Conservation (phyloP, 2,329 filamentous ascomycete genomes). For the Macrophomina phaseolina region DNA sequence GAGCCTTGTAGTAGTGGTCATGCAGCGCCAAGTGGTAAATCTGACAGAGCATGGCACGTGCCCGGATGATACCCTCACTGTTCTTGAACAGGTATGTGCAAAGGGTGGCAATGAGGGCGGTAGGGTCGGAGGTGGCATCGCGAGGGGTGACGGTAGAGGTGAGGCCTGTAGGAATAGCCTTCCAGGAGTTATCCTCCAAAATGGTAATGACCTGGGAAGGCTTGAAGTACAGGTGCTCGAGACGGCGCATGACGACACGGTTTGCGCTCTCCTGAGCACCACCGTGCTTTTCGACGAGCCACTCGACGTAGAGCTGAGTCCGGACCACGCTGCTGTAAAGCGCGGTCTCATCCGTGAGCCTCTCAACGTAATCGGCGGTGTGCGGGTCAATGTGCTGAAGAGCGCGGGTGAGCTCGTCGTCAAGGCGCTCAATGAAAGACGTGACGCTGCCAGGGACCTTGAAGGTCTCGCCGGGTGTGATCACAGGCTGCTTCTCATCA, state of each 20-base stretch:
- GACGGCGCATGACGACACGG: constrained; percentile 87
- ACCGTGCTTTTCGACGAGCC: constrained; percentile 74
- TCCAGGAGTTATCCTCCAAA: constrained; percentile 94
- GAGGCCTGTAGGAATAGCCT: constrained; percentile 70
- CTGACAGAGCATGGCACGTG: constrained; percentile 96
- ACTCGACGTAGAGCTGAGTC: constrained; percentile 86
- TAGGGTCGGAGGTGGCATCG: constrained; percentile 69
- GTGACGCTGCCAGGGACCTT: constrained; percentile 93
- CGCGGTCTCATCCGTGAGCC: constrained; percentile 85
- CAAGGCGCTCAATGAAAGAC: constrained; percentile 91
- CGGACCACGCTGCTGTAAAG: constrained; percentile 94
- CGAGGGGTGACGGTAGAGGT: constrained; percentile 84
- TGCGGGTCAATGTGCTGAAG: constrained; percentile 97
- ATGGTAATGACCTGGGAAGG: constrained; percentile 91
- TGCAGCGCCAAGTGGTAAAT: constrained; percentile 98
- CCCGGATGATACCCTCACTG: constrained; percentile 94
- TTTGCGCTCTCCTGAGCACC: constrained; percentile 86
- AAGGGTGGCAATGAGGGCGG: constrained; percentile 79
- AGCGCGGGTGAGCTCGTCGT: constrained; percentile 97
- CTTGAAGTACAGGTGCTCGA: constrained; percentile 99
- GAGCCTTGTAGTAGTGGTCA: constrained; percentile 96
- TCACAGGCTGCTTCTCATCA: constrained; percentile 86
- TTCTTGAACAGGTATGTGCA: constrained; percentile 95
- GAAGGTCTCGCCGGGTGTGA: constrained; percentile 78
- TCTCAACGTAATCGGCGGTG: constrained; percentile 97